These are phyloP conservation scores for Marchantia paleacea DNA, from an alignment of 225 moss, liverwort and hornwort species.

Conservation along the genomic window DNA sequence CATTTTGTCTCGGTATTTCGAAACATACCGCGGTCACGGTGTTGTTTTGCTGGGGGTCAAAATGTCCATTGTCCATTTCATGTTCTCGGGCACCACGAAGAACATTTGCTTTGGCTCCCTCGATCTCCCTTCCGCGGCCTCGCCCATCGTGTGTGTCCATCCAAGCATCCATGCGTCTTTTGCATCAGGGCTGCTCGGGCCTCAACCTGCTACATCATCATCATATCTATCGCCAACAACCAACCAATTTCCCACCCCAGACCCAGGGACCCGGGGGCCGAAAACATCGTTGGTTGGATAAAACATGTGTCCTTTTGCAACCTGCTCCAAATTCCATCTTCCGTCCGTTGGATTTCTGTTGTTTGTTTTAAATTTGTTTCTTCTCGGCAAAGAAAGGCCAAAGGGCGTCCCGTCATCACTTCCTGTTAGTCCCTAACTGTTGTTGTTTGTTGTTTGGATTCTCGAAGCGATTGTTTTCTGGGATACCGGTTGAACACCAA, in stretches of 20 bases:
- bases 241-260: not conserved
- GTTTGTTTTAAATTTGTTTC: not conserved
- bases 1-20: not conserved
- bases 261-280: not conserved
- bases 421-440: not conserved
- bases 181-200: not conserved
- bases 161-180: not conserved
- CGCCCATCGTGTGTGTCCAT: not conserved
- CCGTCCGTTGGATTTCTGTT: constrained; percentile 1
- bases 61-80: no score
- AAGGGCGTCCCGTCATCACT: not conserved
- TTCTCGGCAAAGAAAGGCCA: not conserved
- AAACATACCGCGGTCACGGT: not conserved
- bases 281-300: not conserved
- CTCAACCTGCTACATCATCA: not conserved
- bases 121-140: not conserved
- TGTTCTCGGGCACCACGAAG: no score
- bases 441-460: not conserved
- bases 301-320: not conserved
- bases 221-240: not conserved
- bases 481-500: not conserved
- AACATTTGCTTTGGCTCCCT: no score
- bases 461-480: not conserved
- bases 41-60: not conserved
- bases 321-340: not conserved